Base-by-base conservation (phyloP, 768 basidiomycete species). In the Phanerochaete carnosa region DNA sequence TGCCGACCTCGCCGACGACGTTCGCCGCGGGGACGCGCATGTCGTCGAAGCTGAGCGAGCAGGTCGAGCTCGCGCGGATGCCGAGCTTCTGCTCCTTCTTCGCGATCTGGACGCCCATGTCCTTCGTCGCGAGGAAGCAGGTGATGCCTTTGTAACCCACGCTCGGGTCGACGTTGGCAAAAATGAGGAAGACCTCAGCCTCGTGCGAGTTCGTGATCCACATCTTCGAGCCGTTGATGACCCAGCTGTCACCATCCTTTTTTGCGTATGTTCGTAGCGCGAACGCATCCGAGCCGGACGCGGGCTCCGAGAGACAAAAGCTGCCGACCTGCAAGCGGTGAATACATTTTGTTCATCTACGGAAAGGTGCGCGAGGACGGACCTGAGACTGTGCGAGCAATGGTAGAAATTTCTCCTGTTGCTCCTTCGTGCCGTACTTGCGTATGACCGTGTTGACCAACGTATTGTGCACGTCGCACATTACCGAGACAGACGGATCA, bases 61-160 rank as follows among this genome's bases (percentile, higher is more conserved):
- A 99, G 1, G 97, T 99, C 32, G 94, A 97, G 5, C 93, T 95
- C 0, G 97, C 95, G 60, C 92, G 83, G 71, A 99, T 98, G 53
- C 97, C 97, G 49, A 98, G 85, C 75, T 99, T 99, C 75, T 97
- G 88, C 74, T 99, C 97, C 79, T 98, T 98, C 83, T 99, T 99
- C 19, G 95, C 95, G 61, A 98, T 94, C 73, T 98, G 79, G 62
- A 99, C 81, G 12, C 96, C 97, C 93, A 95, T 95, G 61, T 96
- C 94, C 74, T 93, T 96, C 47, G 94, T 94, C 28, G 94, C 92
- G 50, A 96, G 78, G 75, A 99, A 99, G 75, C 96, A 98, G 4
- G 97, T 96, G 73, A 99, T 99, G 23, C 97, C 97, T 74, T 98
- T 99, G 84, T 99, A 98, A 0, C 97, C 95, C 71, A 94, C 94